Percentiles rank a stretch among this genome's conserved stretches.
Conservation (phyloP, 163 green algal genomes). For the Picocystis sp. region DNA sequence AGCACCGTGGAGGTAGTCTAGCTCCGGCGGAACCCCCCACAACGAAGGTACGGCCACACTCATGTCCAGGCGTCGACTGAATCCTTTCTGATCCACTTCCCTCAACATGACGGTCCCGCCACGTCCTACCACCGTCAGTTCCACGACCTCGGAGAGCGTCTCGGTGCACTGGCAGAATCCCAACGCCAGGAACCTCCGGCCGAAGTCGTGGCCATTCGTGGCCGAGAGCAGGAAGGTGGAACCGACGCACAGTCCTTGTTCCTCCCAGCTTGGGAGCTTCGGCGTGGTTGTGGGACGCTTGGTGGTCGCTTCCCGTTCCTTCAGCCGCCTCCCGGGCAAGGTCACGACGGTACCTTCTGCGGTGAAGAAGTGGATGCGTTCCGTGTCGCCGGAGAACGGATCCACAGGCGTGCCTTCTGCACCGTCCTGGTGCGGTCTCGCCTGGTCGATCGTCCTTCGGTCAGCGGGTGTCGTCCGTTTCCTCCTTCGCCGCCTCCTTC, state of each 20-base stretch:
- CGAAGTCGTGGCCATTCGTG: slow-evolving; percentile 49
- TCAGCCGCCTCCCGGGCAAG: too few relatives aligned
- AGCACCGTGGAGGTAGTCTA: slow-evolving; percentile 40
- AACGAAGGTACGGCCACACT: slow-evolving; percentile 57
- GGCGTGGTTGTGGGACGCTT: too few relatives aligned
- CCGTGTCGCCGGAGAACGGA: too few relatives aligned
- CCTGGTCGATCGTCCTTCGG: too few relatives aligned
- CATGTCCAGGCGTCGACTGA: slow-evolving; percentile 50
- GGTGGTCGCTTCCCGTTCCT: too few relatives aligned
- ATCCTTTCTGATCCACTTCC: slow-evolving; percentile 22
- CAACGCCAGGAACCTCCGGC: slow-evolving; percentile 37
- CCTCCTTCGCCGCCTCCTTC: too few relatives aligned
- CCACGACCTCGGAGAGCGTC: slow-evolving; percentile 36
- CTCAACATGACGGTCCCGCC: slow-evolving; percentile 49
- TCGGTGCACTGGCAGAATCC: slow-evolving; percentile 54
- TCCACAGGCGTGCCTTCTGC: too few relatives aligned
- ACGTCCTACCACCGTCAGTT: slow-evolving; percentile 34
- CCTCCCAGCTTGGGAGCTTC: slow-evolving; percentile 11
- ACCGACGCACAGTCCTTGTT: slow-evolving; percentile 66
- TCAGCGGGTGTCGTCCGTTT: too few relatives aligned
- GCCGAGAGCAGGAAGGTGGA: slow-evolving; percentile 46
- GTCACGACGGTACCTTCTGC: too few relatives aligned
- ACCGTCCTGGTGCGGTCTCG: too few relatives aligned
- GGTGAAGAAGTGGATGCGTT: too few relatives aligned
- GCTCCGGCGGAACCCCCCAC: slow-evolving; percentile 57